Percentiles rank a stretch among this genome's conserved stretches.
Conservation (phyloP, 73 alveolate genomes). For the Paramecium tetraurelia region DNA sequence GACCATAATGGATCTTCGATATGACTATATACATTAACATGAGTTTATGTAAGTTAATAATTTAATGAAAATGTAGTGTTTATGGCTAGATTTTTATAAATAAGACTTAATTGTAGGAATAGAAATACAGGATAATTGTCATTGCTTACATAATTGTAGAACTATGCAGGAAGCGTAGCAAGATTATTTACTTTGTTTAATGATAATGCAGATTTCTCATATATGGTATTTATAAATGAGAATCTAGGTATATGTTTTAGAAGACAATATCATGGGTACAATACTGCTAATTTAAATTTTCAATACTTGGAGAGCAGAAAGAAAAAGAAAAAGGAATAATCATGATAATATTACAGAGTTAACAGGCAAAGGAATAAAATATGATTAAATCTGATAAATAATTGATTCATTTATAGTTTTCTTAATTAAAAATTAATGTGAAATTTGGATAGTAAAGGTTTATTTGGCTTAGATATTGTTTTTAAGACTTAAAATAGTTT, state of each 20-base stretch:
- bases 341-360: neutral
- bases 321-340: neutral
- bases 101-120: neutral
- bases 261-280: neutral
- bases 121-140: slow-evolving; percentile 29
- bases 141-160: neutral
- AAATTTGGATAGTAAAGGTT: neutral
- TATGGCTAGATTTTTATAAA: neutral
- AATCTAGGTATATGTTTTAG: neutral
- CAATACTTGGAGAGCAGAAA: neutral
- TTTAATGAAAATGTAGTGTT: neutral
- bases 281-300: neutral
- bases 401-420: neutral
- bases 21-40: slow-evolving; percentile 6
- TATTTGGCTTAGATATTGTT: neutral
- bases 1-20: neutral
- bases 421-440: neutral
- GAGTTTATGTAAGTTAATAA: neutral
- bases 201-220: neutral
- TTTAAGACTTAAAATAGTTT: neutral
- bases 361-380: neutral
- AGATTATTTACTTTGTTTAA: neutral
- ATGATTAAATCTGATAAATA: neutral
- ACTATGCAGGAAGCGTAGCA: neutral
- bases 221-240: neutral